phyloP scores from a whole-genome alignment of 331 rosid genomes.

The Acacia pycnantha region DNA sequence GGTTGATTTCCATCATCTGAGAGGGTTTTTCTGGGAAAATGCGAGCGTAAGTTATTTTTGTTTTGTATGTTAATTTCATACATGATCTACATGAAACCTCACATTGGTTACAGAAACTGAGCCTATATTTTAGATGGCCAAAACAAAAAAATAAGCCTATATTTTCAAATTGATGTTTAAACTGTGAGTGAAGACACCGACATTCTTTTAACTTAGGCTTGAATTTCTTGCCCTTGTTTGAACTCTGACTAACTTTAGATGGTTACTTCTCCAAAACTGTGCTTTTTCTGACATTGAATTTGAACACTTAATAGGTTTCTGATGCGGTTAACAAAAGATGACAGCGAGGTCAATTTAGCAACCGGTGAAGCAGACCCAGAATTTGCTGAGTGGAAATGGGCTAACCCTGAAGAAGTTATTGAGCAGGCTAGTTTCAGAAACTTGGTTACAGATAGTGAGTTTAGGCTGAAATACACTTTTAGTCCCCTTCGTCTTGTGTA shows the following conservation, averaged over 20 bases:
- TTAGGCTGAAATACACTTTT: background rate
- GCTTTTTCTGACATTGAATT: constrained; percentile 17
- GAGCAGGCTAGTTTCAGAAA: constrained; percentile 63
- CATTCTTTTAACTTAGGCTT: background rate
- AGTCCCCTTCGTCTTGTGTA: background rate
- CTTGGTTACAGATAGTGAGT: background rate
- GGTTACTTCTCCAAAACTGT: constrained; percentile 5
- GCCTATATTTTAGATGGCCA: background rate
- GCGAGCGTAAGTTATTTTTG: background rate
- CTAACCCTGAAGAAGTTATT: constrained; percentile 80
- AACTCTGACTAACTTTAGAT: background rate
- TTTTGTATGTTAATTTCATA: background rate
- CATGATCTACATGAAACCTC: background rate
- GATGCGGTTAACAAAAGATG: constrained; percentile 74
- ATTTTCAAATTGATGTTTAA: background rate
- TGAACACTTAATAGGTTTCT: constrained; percentile 66
- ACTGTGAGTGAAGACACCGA: background rate
- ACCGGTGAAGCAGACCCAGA: constrained; percentile 88
- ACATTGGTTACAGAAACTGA: background rate
- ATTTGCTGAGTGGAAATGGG: constrained; percentile 99
- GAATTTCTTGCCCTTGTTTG: background rate
- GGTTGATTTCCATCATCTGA: background rate
- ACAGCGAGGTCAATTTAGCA: constrained; percentile 78
- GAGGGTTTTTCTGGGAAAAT: background rate
- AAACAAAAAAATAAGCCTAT: background rate